A percentile compares a stretch with the other conserved stretches of the same genome.
Conservation (phyloP, 1,284 basidiomycete species). For the Sparassis latifolia region DNA sequence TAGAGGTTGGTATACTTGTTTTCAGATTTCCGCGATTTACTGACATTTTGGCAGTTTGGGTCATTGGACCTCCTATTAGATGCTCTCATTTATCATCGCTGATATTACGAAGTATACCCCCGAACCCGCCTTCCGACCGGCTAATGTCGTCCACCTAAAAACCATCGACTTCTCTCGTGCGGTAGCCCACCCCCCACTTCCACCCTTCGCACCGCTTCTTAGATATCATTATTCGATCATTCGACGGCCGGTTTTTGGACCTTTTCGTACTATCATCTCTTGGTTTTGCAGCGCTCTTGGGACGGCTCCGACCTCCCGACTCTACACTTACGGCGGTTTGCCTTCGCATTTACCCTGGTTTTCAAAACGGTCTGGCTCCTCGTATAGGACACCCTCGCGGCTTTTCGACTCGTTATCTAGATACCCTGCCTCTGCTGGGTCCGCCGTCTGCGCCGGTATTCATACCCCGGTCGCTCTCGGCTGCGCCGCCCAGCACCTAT, state of each 20-base stretch:
- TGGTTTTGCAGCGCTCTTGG: constrained; percentile 24
- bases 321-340: constrained; percentile 28
- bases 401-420: constrained; percentile 12
- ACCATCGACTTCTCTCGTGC: neutral
- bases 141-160: constrained; percentile 23
- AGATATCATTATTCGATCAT: constrained; percentile 36
- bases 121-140: constrained; percentile 25
- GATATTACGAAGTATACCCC: constrained; percentile 16
- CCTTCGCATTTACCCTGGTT: constrained; percentile 8
- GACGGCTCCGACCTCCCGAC: neutral
- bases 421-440: constrained; percentile 28
- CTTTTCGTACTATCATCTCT: constrained; percentile 20
- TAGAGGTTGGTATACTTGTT: constrained; percentile 30
- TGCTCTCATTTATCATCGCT: constrained; percentile 21
- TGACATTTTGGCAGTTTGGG: constrained; percentile 25
- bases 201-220: constrained; percentile 16
- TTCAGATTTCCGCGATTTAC: neutral
- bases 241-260: constrained; percentile 32
- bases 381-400: constrained; percentile 34
- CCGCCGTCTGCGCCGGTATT: constrained; percentile 35
- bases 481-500: constrained; percentile 10
- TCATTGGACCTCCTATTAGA: constrained; percentile 22
- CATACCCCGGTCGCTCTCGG: constrained; percentile 34
- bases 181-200: constrained; percentile 9
- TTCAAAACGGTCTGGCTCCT: constrained; percentile 21